Evolutionary conservation across 129 eudicot species (phyloP), one percentile per base, ranked within the genome.

Genomic region (Tagetes erecta): DNA sequence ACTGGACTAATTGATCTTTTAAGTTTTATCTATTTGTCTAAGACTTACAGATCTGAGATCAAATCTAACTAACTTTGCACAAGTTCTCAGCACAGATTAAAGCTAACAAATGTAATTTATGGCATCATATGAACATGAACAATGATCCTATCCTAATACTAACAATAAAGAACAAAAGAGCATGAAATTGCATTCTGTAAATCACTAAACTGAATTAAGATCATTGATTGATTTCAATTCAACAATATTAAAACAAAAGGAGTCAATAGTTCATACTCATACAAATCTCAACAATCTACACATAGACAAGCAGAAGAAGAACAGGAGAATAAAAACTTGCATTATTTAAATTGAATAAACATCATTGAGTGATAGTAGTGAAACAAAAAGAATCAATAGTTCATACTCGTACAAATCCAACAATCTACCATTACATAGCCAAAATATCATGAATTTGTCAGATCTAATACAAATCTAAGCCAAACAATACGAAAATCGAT

Each of bases 381-480:
- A 78, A 68, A 46, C 7, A 7, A 70, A 78, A 37, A 41, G 51
- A 64, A 72, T 79, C 74, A 79, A 41, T 71, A 38, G 34, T 31
- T 35, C 33, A 79, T 64, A 72, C 35, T 49, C 59, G 14, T 78
- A 78, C 11, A 60, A 60, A 78, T 78, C 65, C 65, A 70, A 39
- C 80, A 65, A 70, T 68, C 71, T 78, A 78, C 77, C 13, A 70
- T 30, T 70, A 63, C 1, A 57, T 70, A 78, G 77, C 82, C 72
- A 35, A 76, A 68, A 78, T 3, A 59, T 44, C 71, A 8, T n/a
- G 41, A 62, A 70, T 59, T 47, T 13, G 42, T 41, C 64, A 59
- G 76, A 77, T 77, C 76, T 69, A 38, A 69, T 27, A 77, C 52
- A 31, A 46, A 77, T 58, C 70, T 69, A 46, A 27, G 69, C 35